These are phyloP conservation scores for Podila horticola DNA, from an alignment of 192 early-diverging fungal genomes.

Conservation along the genomic window DNA sequence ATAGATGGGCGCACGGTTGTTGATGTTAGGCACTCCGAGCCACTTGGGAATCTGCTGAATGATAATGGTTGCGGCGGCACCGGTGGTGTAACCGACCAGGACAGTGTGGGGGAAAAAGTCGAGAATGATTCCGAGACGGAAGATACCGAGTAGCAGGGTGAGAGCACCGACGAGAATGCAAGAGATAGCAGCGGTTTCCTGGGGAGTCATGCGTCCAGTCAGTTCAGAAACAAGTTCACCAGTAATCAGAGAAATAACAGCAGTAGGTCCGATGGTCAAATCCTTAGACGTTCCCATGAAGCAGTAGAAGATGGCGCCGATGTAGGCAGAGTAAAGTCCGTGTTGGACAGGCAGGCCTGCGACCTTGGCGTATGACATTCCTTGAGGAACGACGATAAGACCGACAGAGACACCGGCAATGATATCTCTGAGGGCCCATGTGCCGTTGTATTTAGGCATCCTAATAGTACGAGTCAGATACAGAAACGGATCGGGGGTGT, in stretches of 20 bases:
- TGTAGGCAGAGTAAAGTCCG: constrained; percentile 79
- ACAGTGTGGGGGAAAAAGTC: constrained; percentile 89
- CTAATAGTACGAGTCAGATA: neutral
- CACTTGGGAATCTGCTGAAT: constrained; percentile 76
- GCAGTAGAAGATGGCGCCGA: constrained; percentile 70
- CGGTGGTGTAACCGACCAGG: constrained; percentile 91
- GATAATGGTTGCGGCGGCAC: constrained; percentile 82
- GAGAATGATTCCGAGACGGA: constrained; percentile 87
- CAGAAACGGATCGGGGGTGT: neutral
- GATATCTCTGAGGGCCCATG: constrained; percentile 62
- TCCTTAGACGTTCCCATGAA: constrained; percentile 84
- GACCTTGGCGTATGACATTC: constrained; percentile 78
- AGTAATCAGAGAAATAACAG: constrained; percentile 49
- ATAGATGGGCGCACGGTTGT: constrained; percentile 78
- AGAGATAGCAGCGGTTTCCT: constrained; percentile 65
- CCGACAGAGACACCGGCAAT: constrained; percentile 84
- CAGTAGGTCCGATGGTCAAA: constrained; percentile 77
- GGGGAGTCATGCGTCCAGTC: constrained; percentile 17
- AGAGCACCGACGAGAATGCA: constrained; percentile 80
- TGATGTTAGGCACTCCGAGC: constrained; percentile 80
- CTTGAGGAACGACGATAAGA: constrained; percentile 79
- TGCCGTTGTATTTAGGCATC: constrained; percentile 50
- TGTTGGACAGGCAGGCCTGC: constrained; percentile 76
- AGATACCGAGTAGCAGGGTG: constrained; percentile 73
- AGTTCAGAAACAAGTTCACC: constrained; percentile 41